Conservation (phyloP, 139 green algal species). For the Mychonastes homosphaera region DNA sequence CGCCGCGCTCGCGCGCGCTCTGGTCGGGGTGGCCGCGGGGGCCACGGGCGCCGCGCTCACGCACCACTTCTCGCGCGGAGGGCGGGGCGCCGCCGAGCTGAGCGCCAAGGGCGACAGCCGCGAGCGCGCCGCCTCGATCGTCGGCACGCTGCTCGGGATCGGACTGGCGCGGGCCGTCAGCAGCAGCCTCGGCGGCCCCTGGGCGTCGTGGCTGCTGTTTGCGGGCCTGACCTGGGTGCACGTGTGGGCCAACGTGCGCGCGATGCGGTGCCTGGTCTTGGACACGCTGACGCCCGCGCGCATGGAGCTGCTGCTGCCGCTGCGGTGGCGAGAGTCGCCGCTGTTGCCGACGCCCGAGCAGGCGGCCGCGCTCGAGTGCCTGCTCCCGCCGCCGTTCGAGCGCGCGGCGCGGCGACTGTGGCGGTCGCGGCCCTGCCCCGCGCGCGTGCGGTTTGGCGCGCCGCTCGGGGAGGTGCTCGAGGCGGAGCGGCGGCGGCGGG, state of each 20-base stretch:
- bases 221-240: conserved; percentile 46
- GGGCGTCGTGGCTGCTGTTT: conserved; percentile 30
- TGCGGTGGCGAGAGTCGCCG: conserved; percentile 20
- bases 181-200: background rate
- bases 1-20: conserved; percentile 40
- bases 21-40: conserved; percentile 60
- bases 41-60: conserved; percentile 74
- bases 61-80: conserved; percentile 60
- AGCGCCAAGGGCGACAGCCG: conserved; percentile 59
- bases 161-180: conserved; percentile 25
- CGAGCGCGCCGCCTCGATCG: conserved; percentile 60
- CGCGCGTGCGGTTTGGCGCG: conserved; percentile 5
- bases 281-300: conserved; percentile 56
- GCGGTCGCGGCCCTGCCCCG: background rate
- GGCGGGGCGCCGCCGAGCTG: conserved; percentile 50
- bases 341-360: conserved; percentile 14
- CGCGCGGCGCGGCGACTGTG: background rate
- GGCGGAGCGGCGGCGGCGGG: conserved; percentile 9
- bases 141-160: conserved; percentile 75
- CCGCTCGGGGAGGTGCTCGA: conserved; percentile 6
- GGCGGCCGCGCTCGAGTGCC: conserved; percentile 21
- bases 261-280: conserved; percentile 63
- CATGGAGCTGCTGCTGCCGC: conserved; percentile 36
- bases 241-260: conserved; percentile 66
- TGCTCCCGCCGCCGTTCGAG: conserved; percentile 30